phyloP scores from a whole-genome alignment of 179 eudicot species.

The Beta corolliflora region DNA sequence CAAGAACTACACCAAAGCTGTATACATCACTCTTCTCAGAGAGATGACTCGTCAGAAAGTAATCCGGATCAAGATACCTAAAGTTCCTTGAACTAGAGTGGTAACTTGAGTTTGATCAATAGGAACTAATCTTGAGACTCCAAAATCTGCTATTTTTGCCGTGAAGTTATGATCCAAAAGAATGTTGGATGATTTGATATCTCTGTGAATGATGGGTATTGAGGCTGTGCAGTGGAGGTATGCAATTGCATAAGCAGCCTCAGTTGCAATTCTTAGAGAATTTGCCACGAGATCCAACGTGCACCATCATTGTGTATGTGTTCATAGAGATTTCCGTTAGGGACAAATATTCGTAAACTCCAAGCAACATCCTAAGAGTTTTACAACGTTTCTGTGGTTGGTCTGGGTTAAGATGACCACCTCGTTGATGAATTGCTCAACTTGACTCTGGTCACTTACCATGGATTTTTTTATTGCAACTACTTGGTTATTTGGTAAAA shows the following conservation, averaged over 20 bases:
- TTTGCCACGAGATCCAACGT: neutral
- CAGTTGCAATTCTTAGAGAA: constrained; percentile 19
- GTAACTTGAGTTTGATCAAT: constrained; percentile 24
- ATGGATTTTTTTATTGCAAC: constrained; percentile 38
- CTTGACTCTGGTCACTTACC: constrained; percentile 26
- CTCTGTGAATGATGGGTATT: constrained; percentile 21
- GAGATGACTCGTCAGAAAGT: constrained; percentile 17
- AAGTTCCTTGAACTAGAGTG: constrained; percentile 23
- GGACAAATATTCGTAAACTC: constrained; percentile 33
- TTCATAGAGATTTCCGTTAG: constrained; percentile 27
- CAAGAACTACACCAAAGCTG: constrained; percentile 25
- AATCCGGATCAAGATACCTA: constrained; percentile 28
- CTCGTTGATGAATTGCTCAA: constrained; percentile 38
- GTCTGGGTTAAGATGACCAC: constrained; percentile 27
- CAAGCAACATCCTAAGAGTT: constrained; percentile 39
- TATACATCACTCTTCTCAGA: constrained; percentile 27
- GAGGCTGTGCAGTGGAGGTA: constrained; percentile 20
- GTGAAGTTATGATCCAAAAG: constrained; percentile 14
- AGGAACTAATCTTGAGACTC: constrained; percentile 19
- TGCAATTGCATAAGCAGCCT: constrained; percentile 20
- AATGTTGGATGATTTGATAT: constrained; percentile 20
- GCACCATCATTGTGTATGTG: constrained; percentile 20
- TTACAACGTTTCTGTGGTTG: constrained; percentile 38
- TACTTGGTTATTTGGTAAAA: constrained; percentile 20
- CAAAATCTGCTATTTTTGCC: constrained; percentile 23